Evolutionary conservation across 2,329 filamentous ascomycete species (phyloP), one percentile per base, ranked within the genome.

Genomic region (Hypoxylon rubiginosum): DNA sequence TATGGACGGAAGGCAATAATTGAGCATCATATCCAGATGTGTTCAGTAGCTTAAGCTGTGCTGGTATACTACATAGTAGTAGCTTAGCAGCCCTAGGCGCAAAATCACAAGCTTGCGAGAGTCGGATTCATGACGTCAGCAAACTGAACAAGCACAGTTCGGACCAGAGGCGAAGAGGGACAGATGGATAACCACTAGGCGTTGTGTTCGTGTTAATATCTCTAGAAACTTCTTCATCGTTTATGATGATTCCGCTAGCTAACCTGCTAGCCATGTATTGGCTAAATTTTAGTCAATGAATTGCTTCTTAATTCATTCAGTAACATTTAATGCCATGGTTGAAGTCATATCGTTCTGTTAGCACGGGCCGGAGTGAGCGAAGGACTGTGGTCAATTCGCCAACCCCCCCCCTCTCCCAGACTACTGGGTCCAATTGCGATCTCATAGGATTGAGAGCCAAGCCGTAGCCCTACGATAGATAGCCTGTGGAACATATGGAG

Each of bases 381-480:
- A 24, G 39, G 59, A 50, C 30, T 64, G 59, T 67, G 59, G 56
- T 45, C 9, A 65, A 63, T 32, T 68, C 15, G 52, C 28, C 62
- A 59, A 64, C 58, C 61, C 58, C 58, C 58, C 61, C 58, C 58
- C 61, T 57, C 58, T 68, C 62, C 69, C 69, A 64, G 36, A 67
- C 69, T 67, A 62, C 65, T 70, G 69, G 69, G 69, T 68, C 69
- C 64, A 68, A 64, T 70, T 64, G 58, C 58, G 57, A 64, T 68
- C 67, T 68, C 59, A 58, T 63, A 49, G 49, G 41, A 30, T 50
- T 39, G 24, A 57, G 19, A 59, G 68, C 64, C 66, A 68, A 70
- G 68, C 48, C 45, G 55, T 67, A 71, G 63, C 68, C 68, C 53
- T 68, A 66, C 39, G 46, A 57, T 45, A 52, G 46, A 57, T 45